Evolutionary conservation across 768 basidiomycete species (phyloP).

Genomic region (Auricularia sp.): DNA sequence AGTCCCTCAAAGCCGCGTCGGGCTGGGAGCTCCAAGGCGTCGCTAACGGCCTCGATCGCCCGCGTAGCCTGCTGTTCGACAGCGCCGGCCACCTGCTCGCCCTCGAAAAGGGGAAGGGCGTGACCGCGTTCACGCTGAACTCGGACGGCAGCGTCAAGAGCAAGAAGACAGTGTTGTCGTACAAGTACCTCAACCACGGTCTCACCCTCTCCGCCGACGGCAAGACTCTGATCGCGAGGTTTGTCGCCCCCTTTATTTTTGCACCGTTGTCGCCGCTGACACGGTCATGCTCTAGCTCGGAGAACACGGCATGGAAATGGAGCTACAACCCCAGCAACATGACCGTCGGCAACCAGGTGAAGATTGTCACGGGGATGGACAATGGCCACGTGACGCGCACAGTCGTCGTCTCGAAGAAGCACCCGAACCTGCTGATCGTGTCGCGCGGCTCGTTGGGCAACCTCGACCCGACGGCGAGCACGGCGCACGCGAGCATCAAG

Average conservation of each 20-base stretch:
- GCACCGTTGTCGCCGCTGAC: background rate
- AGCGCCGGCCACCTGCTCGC: conserved; percentile 30
- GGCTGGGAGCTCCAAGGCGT: background rate
- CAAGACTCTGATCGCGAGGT: background rate
- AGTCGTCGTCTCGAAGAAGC: conserved; percentile 26
- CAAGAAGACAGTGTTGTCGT: background rate
- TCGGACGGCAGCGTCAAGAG: background rate
- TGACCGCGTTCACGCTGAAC: conserved; percentile 27
- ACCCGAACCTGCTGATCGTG: conserved; percentile 24
- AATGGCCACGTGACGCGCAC: conserved; percentile 16
- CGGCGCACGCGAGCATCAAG: background rate
- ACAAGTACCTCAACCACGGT: background rate
- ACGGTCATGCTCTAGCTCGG: background rate
- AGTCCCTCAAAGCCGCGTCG: background rate
- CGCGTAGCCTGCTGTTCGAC: conserved; percentile 35
- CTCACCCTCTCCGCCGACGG: background rate
- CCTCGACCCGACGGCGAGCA: conserved; percentile 22
- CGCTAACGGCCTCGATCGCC: conserved; percentile 22
- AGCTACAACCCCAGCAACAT: background rate
- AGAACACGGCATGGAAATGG: background rate
- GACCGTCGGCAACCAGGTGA: background rate
- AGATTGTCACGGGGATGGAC: background rate
- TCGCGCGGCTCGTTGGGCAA: conserved; percentile 30
- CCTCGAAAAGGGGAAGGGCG: conserved; percentile 33
- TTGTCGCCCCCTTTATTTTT: background rate